These are phyloP conservation scores for Ministeria vibrans DNA, from an alignment of 78 protist genomes.

Conservation along the genomic window DNA sequence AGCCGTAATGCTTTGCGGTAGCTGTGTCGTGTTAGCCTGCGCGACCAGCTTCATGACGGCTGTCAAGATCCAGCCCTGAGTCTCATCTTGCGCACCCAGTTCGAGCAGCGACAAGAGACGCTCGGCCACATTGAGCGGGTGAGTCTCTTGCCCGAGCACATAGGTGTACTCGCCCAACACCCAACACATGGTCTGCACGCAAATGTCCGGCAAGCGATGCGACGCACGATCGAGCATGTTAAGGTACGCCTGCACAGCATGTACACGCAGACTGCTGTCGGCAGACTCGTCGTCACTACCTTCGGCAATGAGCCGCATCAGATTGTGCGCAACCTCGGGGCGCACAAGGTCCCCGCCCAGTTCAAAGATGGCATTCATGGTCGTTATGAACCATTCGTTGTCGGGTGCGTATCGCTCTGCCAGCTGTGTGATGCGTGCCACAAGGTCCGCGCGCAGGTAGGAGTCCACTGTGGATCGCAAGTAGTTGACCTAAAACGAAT, in stretches of 20 bases:
- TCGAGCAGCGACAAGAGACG: no score
- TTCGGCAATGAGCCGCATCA: slow-evolving; percentile 68
- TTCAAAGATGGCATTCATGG: slow-evolving; percentile 61
- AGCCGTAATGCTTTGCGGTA: not conserved
- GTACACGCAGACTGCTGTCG: slow-evolving; percentile 30
- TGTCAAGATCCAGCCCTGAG: slow-evolving; percentile 15
- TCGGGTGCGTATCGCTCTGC: slow-evolving; percentile 62
- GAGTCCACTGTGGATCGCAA: slow-evolving; percentile 49
- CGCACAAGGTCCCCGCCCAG: slow-evolving; percentile 56
- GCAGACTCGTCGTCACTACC: slow-evolving; percentile 50
- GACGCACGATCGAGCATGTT: slow-evolving; percentile 5
- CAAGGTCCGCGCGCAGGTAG: slow-evolving; percentile 49
- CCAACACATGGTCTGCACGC: slow-evolving; percentile 40
- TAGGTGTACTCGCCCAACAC: slow-evolving; percentile 71
- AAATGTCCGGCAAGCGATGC: slow-evolving; percentile 6
- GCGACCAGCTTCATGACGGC: slow-evolving; percentile 47
- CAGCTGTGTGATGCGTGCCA: slow-evolving; percentile 41
- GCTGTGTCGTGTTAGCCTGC: no score
- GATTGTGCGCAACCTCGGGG: slow-evolving; percentile 34
- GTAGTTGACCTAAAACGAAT: not conserved
- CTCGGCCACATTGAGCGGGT: no score
- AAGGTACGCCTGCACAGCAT: slow-evolving; percentile 29
- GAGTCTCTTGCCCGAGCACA: no score
- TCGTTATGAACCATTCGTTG: slow-evolving; percentile 2
- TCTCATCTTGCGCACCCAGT: not conserved